phyloP scores from a whole-genome alignment of 1,284 basidiomycete species.

The Thecaphora thlaspeos region DNA sequence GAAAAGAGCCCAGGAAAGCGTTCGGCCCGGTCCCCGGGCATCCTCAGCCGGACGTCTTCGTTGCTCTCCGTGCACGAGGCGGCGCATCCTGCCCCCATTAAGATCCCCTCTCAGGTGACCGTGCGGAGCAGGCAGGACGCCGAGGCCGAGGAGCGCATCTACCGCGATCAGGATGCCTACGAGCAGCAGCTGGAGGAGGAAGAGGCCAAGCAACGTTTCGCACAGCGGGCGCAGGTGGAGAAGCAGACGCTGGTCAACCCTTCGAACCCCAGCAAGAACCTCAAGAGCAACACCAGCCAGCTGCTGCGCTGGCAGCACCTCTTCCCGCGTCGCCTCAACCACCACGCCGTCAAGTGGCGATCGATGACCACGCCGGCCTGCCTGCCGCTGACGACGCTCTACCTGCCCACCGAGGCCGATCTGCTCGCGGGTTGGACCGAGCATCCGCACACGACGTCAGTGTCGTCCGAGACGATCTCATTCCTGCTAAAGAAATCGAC shows the following conservation, averaged over 20 bases:
- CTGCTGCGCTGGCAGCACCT: conserved; percentile 72
- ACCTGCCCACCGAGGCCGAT: conserved; percentile 51
- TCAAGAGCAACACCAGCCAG: conserved; percentile 25
- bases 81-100: conserved; percentile 34
- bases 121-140: conserved; percentile 21
- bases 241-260: conserved; percentile 55
- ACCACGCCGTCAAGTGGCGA: conserved; percentile 90
- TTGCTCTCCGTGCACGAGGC: conserved; percentile 34
- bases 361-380: conserved; percentile 68
- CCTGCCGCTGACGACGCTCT: conserved; percentile 86
- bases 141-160: conserved; percentile 32
- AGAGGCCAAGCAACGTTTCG: conserved; percentile 39
- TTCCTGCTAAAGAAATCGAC: conserved; percentile 58
- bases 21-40: conserved; percentile 11
- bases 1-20: conserved; percentile 16
- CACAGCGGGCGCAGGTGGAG: conserved; percentile 47
- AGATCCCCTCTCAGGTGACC: conserved; percentile 33
- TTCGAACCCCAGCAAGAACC: conserved; percentile 48
- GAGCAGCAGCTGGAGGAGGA: conserved; percentile 47
- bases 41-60: conserved; percentile 19
- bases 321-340: conserved; percentile 72
- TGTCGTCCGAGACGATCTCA: conserved; percentile 49
- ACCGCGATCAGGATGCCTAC: conserved; percentile 43
- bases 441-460: conserved; percentile 52
- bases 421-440: conserved; percentile 52